A percentile compares a stretch with the other conserved stretches of the same genome.
Conservation (phyloP, 306 rosid species). For the Dryas drummondii region DNA sequence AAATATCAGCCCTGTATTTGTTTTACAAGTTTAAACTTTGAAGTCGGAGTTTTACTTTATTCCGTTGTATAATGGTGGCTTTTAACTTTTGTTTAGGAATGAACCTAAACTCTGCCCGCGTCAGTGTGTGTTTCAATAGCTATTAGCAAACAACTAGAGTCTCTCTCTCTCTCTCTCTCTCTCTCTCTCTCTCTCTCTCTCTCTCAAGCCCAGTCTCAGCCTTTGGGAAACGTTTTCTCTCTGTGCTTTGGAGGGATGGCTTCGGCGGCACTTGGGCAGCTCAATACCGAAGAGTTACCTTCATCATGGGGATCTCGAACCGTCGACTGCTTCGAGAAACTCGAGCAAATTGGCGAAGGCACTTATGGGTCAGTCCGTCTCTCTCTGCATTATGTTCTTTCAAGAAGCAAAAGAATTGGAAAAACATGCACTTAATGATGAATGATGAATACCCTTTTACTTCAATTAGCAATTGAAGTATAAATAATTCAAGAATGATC, state of each 20-base stretch:
- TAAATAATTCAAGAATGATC: background rate
- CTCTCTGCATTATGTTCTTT: background rate
- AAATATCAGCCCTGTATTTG: too few species aligned
- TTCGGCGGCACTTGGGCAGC: conserved; percentile 18
- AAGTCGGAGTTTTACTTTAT: too few species aligned
- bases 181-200: too few species aligned
- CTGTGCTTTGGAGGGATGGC: background rate
- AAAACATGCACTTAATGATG: too few species aligned
- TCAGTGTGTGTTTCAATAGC: background rate
- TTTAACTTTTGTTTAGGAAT: too few species aligned
- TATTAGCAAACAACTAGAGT: too few species aligned
- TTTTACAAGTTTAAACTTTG: too few species aligned
- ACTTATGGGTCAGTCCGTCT: conserved; percentile 22
- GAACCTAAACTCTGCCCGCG: background rate
- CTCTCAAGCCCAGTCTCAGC: too few species aligned
- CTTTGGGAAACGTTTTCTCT: background rate
- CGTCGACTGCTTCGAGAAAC: conserved; percentile 25
- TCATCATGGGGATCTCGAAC: conserved; percentile 22
- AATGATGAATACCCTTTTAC: background rate
- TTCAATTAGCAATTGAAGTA: background rate
- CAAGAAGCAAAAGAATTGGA: too few species aligned
- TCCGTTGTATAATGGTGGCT: too few species aligned
- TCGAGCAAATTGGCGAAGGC: conserved; percentile 28
- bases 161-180: too few species aligned
- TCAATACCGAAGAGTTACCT: conserved; percentile 20